Evolutionary conservation across 1,139 yeast species (phyloP).

Genomic region (Yamadazyma oceani): DNA sequence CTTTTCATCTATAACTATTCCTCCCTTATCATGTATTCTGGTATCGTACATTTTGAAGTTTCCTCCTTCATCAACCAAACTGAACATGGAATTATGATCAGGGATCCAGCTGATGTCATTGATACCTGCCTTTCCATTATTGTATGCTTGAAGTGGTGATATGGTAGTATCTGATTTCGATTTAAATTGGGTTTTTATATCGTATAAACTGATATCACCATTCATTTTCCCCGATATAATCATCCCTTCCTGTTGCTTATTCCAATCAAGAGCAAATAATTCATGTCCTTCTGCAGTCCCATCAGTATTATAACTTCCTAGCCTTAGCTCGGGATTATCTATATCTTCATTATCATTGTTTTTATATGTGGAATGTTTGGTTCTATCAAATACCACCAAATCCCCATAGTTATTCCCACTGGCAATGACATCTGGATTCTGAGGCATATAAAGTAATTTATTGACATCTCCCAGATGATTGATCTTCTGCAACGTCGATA

Average conservation of each 20-base stretch:
- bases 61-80: conserved; percentile 59
- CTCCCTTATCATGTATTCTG: conserved; percentile 22
- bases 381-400: conserved; percentile 49
- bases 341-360: conserved; percentile 28
- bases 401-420: conserved; percentile 42
- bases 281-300: conserved; percentile 19
- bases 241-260: conserved; percentile 36
- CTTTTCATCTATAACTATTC: conserved; percentile 21
- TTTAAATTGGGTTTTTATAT: conserved; percentile 26
- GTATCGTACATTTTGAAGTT: conserved; percentile 50
- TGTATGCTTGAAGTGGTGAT: conserved; percentile 6
- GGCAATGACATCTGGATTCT: conserved; percentile 45
- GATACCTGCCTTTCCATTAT: conserved; percentile 37
- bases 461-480: conserved; percentile 49
- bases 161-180: conserved; percentile 9
- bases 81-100: conserved; percentile 57
- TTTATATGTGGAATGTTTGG: conserved; percentile 49
- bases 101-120: conserved; percentile 66
- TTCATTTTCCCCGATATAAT: conserved; percentile 37
- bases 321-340: conserved; percentile 31
- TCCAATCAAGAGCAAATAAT: conserved; percentile 49
- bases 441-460: conserved; percentile 42
- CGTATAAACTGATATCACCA: conserved; percentile 37
- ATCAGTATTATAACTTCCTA: conserved; percentile 14
- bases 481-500: conserved; percentile 38